Evolutionary conservation across 108 stramenopile species (phyloP), one percentile per base, ranked within the genome.

Genomic region (Fistulifera pelliculosa): DNA sequence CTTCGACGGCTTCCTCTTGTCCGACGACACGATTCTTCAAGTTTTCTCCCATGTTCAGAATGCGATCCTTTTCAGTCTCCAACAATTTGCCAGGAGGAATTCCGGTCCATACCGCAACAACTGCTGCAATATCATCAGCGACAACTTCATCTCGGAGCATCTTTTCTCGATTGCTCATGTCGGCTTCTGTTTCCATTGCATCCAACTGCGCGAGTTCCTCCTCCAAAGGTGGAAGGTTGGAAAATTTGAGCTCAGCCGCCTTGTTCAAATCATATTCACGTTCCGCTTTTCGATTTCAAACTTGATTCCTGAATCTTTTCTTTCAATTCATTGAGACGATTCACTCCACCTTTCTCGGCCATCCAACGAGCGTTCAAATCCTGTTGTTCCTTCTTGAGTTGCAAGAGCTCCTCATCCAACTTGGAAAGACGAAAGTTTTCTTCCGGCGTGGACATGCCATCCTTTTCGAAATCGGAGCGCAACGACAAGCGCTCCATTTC

Each of bases 401-500:
- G 51, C 41, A 59, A 61, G 44, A 97, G 60, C 35, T 94, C 82
- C 14, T 61, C 38, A 47, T 94, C 83, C 12, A 95, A 61, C 41
- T 73, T 68, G 22, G 49, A 59, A 14, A 93, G 51, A n/a, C 96
- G 87, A 27, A 60, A 61, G 18, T 56, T 65, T 38, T 66, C 72
- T 1, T 65, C 78, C 48, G 69, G 68, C 2, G 31, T 35, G 44
- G 44, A 12, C 42, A 35, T 6, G 21, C 49, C 26, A 27, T 38
- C n/a, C 56, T 49, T 52, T 40, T 86, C 92, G 47, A 68, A 76
- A 38, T 93, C 92, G 0, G 83, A 85, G 52, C 81, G 60, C 24
- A 97, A 72, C 18, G 85, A 86, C 16, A 95, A 65, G 23, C 93
- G 79, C 54, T 94, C 96, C 96, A 97, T 97, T 64, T 97, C 90